Conservation (phyloP, 176 grass and related monocot genomes). For the Typha latifolia region DNA sequence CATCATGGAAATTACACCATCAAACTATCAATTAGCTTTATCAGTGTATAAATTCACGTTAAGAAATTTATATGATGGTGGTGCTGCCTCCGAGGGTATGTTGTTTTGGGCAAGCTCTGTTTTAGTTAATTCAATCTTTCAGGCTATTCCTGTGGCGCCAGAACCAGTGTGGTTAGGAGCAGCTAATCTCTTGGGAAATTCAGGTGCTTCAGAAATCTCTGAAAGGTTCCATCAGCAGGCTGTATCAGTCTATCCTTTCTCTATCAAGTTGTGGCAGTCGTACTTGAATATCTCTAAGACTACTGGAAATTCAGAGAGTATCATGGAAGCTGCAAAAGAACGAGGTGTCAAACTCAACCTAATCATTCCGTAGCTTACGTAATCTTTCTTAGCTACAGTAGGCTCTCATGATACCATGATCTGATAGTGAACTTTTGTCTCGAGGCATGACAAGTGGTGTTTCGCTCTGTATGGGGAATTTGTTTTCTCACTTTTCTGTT, state of each 20-base stretch:
- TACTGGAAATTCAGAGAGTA: slow-evolving; percentile 33
- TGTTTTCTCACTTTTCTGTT: too few relatives aligned
- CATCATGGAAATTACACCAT: slow-evolving; percentile 62
- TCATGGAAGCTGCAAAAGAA: slow-evolving; percentile 59
- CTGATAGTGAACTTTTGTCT: neutral
- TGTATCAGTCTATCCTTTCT: slow-evolving; percentile 87
- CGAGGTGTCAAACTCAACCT: slow-evolving; percentile 52
- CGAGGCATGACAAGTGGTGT: too few relatives aligned
- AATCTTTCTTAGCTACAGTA: neutral
- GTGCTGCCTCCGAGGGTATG: slow-evolving; percentile 34
- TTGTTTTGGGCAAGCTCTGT: slow-evolving; percentile 67
- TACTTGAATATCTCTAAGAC: slow-evolving; percentile 42
- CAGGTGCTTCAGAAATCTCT: slow-evolving; percentile 30
- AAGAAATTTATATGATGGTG: slow-evolving; percentile 22
- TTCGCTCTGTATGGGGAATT: too few relatives aligned
- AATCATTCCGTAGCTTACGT: neutral
- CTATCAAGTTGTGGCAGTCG: slow-evolving; percentile 59
- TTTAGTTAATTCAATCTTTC: slow-evolving; percentile 70
- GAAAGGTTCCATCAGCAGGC: slow-evolving; percentile 80
- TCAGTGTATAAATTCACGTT: slow-evolving; percentile 46
- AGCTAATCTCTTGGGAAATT: slow-evolving; percentile 50
- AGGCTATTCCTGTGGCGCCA: slow-evolving; percentile 58
- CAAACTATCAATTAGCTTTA: slow-evolving; percentile 71
- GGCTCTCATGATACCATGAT: neutral
- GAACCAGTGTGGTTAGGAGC: slow-evolving; percentile 75